A percentile compares a stretch with the other conserved stretches of the same genome.
Evolutionary conservation across 306 rosid species (phyloP).

Genomic region (Trichosanthes cucumerina): DNA sequence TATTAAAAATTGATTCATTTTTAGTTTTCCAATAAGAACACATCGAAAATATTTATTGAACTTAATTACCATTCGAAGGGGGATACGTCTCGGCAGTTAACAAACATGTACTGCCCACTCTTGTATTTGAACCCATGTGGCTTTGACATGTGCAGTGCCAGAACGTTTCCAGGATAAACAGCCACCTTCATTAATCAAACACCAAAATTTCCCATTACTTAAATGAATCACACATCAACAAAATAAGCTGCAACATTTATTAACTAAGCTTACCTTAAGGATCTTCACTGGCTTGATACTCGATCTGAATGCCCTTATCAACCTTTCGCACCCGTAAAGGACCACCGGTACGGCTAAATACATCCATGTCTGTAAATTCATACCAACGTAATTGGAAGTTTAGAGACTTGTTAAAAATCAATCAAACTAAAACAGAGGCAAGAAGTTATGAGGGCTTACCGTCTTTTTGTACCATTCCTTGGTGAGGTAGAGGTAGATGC

Average conservation of each 20-base stretch:
- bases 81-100: conserved; percentile 46
- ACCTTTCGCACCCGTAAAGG: conserved; percentile 36
- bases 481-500: conserved; percentile 38
- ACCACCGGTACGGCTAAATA: conserved; percentile 41
- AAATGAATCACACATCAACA: background rate
- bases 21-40: background rate
- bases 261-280: conserved; percentile 24
- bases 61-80: conserved; percentile 51
- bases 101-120: conserved; percentile 57
- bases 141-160: conserved; percentile 40
- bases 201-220: background rate
- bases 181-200: conserved; percentile 2
- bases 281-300: conserved; percentile 46
- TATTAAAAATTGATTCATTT: too few species aligned
- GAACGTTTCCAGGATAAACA: conserved; percentile 50
- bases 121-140: conserved; percentile 47
- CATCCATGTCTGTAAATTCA: conserved; percentile 40
- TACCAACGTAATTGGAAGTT: background rate
- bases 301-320: conserved; percentile 42
- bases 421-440: background rate
- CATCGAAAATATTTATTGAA: background rate
- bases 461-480: conserved; percentile 43
- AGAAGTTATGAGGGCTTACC: conserved; percentile 15
- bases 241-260: background rate
- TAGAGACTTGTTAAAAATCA: background rate